These are phyloP conservation scores for Dentipellis fragilis DNA, from an alignment of 768 basidiomycete species.

Conservation along the genomic window DNA sequence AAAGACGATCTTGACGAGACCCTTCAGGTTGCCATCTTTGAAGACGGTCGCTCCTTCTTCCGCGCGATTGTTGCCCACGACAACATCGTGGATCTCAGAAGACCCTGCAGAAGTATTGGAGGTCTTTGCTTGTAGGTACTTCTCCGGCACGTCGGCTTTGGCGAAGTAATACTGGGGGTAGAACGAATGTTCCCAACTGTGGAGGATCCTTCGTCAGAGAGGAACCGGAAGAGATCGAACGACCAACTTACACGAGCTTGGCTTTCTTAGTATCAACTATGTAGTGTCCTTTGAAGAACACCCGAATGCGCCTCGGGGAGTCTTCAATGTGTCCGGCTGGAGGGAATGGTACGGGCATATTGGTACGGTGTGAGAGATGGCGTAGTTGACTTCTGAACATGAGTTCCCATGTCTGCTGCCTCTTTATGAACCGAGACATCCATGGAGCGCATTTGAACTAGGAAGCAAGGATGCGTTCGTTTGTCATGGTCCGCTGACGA, in stretches of 20 bases:
- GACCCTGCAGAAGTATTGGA: constrained; percentile 18
- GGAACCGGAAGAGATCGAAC: neutral
- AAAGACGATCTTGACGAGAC: constrained; percentile 40
- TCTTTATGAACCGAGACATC: too few relatives aligned
- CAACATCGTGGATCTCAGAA: constrained; percentile 34
- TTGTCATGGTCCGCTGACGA: too few relatives aligned
- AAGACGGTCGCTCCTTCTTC: constrained; percentile 29
- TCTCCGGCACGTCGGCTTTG: constrained; percentile 31
- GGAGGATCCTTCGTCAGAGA: neutral
- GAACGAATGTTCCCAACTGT: constrained; percentile 44
- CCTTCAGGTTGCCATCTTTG: constrained; percentile 28
- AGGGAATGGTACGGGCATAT: constrained; percentile 7
- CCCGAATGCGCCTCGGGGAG: constrained; percentile 41
- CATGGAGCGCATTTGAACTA: too few relatives aligned
- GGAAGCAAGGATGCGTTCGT: neutral
- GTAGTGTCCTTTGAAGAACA: constrained; percentile 34
- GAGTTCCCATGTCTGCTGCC: too few relatives aligned
- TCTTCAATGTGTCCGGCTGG: constrained; percentile 29
- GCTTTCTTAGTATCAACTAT: constrained; percentile 47
- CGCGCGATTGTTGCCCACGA: constrained; percentile 30
- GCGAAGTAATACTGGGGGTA: constrained; percentile 52
- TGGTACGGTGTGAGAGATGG: neutral
- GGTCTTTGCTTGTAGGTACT: constrained; percentile 26
- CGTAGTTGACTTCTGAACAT: too few relatives aligned
- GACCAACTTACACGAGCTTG: constrained; percentile 44